These are phyloP conservation scores for Cucumis hystrix DNA, from an alignment of 306 rosid genomes.

Conservation along the genomic window DNA sequence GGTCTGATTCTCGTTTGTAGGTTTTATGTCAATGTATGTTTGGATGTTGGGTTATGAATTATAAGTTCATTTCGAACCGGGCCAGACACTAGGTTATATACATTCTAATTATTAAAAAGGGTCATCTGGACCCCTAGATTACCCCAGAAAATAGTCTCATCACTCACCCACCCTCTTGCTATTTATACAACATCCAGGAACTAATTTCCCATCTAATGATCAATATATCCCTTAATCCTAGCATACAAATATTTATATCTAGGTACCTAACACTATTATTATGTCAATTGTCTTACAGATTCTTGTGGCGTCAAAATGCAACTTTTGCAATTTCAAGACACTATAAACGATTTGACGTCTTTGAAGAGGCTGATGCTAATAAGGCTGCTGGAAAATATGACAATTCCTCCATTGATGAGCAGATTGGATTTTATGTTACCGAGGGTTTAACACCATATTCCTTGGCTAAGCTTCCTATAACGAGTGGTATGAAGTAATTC, in stretches of 20 bases:
- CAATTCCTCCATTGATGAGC: conserved; percentile 71
- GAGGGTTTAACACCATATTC: conserved; percentile 86
- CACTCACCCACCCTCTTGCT: too few relatives aligned
- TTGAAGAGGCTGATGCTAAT: conserved; percentile 95
- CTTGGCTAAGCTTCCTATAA: conserved; percentile 71
- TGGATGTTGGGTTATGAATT: not conserved
- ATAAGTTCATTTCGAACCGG: too few relatives aligned
- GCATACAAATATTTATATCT: too few relatives aligned
- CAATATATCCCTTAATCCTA: too few relatives aligned
- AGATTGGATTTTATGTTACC: conserved; percentile 57
- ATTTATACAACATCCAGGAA: too few relatives aligned
- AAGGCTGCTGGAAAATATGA: conserved; percentile 84
- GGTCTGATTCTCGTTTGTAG: not conserved
- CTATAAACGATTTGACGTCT: conserved; percentile 83
- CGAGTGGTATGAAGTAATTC: conserved; percentile 55
- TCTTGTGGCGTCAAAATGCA: conserved; percentile 88
- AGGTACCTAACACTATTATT: too few relatives aligned
- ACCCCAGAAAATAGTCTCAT: too few relatives aligned
- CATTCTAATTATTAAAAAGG: too few relatives aligned
- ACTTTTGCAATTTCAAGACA: conserved; percentile 92
- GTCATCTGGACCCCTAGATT: too few relatives aligned
- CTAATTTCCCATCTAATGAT: too few relatives aligned
- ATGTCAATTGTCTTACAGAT: conserved; percentile 31
- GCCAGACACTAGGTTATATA: too few relatives aligned
- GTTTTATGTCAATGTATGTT: not conserved